Evolutionary conservation across 768 basidiomycete species (phyloP), one percentile per base, ranked within the genome.

Genomic region (Tulasnella sp.): DNA sequence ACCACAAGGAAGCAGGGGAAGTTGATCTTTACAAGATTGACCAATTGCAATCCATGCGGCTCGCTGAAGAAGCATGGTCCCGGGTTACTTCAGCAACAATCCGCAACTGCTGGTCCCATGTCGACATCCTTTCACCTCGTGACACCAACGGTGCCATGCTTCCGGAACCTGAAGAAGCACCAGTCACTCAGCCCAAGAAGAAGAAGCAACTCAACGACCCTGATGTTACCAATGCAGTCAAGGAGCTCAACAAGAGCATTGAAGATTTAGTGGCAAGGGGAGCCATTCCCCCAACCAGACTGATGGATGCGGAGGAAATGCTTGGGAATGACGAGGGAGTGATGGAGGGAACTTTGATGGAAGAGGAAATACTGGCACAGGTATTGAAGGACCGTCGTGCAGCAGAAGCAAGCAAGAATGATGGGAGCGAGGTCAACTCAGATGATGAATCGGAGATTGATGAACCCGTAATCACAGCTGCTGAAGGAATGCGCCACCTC

Each of bases 51-150:
- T 85, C 82, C 16, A 86, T 86, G 86, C 80, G 81, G 0, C 57
- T 86, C 0, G 84, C 84, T 1, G 79, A 84, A 16, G 32, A 55
- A 16, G 85, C 85, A 0, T 86, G 86, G 86, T 32, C 77, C 3
- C 80, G 82, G 0, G 84, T 86, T 3, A 80, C 84, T 37, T 77
- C 81, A 0, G 81, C 81, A 5, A 85, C 85, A 11, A 85, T 87
- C 46, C 48, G 74, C n/a, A 83, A 86, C 74, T 86, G 85, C 80
- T 87, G 86, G 86, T 29, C 37, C 1, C 84, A 86, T 26, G 6
- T 9, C 26, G 32, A 11, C 3, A 71, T 71, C 16, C 1, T 35
- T 26, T 44, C 70, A 18, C 70, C 55, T 1, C 23, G 55, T 57
- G 55, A 71, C 18, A 3, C 11, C 2, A 10, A 71, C 6, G 70